A percentile compares a stretch with the other conserved stretches of the same genome.
phyloP scores from a whole-genome alignment of 2,329 filamentous ascomycete genomes.

The Cladophialophora chaetospira region DNA sequence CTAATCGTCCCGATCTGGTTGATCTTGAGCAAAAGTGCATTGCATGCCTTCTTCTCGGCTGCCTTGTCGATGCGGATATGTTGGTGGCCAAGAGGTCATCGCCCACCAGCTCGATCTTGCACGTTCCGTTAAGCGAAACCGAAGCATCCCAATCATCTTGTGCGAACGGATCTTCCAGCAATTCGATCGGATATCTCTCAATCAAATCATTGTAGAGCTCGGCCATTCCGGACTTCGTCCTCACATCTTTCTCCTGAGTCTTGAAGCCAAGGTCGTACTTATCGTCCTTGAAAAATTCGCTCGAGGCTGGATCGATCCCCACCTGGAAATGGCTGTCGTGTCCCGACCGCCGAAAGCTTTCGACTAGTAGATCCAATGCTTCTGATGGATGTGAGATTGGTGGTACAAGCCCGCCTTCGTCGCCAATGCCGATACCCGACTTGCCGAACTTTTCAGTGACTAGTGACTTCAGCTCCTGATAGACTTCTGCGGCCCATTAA shows the following conservation, averaged over 20 bases:
- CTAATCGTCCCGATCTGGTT: conserved; percentile 49
- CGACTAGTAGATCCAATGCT: conserved; percentile 39
- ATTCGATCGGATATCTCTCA: conserved; percentile 42
- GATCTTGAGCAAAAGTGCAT: conserved; percentile 46
- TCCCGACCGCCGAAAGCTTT: conserved; percentile 35
- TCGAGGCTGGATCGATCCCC: conserved; percentile 46
- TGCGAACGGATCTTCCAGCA: conserved; percentile 47
- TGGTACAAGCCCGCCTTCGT: conserved; percentile 44
- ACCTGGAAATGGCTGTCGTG: conserved; percentile 42
- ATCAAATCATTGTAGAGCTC: conserved; percentile 39
- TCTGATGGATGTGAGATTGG: conserved; percentile 40
- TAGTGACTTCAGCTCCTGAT: conserved; percentile 38
- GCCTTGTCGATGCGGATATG: conserved; percentile 40
- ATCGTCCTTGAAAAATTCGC: conserved; percentile 41
- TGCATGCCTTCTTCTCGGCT: conserved; percentile 43
- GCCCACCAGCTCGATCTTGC: conserved; percentile 44
- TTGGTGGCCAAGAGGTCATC: conserved; percentile 48
- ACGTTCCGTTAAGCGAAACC: conserved; percentile 41
- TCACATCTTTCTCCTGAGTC: conserved; percentile 31
- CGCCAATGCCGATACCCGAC: conserved; percentile 39
- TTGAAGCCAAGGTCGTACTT: conserved; percentile 46
- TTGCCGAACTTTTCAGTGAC: conserved; percentile 38
- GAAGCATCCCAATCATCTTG: conserved; percentile 46
- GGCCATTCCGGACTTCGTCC: conserved; percentile 36
- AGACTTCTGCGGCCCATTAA: conserved; percentile 40